Percentiles rank a stretch among this genome's conserved stretches.
Evolutionary conservation across 805 yeast genomes (phyloP).

Genomic region (Lipomyces kockii): DNA sequence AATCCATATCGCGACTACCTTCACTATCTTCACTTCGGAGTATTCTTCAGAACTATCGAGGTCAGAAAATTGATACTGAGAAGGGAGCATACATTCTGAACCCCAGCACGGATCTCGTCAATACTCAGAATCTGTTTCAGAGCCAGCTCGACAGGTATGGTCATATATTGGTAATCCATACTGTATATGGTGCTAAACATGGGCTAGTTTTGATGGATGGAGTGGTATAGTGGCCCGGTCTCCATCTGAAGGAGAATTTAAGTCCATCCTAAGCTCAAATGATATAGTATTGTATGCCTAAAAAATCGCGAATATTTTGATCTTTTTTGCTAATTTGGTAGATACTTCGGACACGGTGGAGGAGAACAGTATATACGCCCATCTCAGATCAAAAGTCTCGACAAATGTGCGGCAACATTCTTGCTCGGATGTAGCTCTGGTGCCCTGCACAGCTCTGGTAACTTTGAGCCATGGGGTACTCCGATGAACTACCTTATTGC

Average conservation of each 20-base stretch:
- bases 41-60: slow-evolving; percentile 42
- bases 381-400: slow-evolving; percentile 56
- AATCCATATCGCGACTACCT: slow-evolving; percentile 77
- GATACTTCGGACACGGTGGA: slow-evolving; percentile 85
- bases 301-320: not conserved
- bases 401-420: slow-evolving; percentile 49
- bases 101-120: slow-evolving; percentile 75
- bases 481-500: slow-evolving; percentile 74
- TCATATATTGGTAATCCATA: not conserved
- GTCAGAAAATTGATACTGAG: not conserved
- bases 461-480: slow-evolving; percentile 75
- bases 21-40: slow-evolving; percentile 56
- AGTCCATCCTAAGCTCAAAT: slow-evolving; percentile 49
- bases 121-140: slow-evolving; percentile 66
- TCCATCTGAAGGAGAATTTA: slow-evolving; percentile 64
- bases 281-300: slow-evolving; percentile 62
- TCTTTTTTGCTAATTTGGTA: not conserved
- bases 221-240: slow-evolving; percentile 56
- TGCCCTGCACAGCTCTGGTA: slow-evolving; percentile 56
- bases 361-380: slow-evolving; percentile 82
- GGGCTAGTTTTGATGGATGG: slow-evolving; percentile 49
- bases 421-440: slow-evolving; percentile 94
- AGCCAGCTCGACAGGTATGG: slow-evolving; percentile 35
- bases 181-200: not conserved
- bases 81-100: slow-evolving; percentile 69